Evolutionary conservation across 345 rosid species (phyloP).

Genomic region (Eucalyptus cloeziana): DNA sequence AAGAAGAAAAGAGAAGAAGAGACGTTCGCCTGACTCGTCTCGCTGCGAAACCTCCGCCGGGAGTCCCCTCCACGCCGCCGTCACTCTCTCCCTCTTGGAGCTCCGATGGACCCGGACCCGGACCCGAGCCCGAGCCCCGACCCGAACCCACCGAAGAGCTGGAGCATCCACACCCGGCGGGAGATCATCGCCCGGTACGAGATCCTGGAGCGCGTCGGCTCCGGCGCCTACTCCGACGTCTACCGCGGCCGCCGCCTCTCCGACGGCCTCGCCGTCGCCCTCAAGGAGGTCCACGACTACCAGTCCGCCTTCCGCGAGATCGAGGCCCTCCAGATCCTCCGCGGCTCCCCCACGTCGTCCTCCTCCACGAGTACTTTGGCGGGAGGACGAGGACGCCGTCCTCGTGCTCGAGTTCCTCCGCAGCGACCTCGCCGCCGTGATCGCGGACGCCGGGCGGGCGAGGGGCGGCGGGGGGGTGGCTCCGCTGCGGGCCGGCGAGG

Average conservation of each 20-base stretch:
- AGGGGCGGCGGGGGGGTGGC: constrained; percentile 1
- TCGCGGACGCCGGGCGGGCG: constrained; percentile 35
- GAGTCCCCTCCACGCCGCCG: neutral
- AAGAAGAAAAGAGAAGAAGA: neutral
- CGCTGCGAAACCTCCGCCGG: neutral
- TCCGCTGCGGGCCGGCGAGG: constrained; percentile 29
- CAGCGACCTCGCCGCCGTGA: constrained; percentile 61
- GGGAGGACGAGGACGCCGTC: constrained; percentile 96
- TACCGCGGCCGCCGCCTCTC: constrained; percentile 73
- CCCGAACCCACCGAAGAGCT: constrained; percentile 49
- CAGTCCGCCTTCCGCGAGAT: constrained; percentile 92
- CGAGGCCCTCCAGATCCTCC: constrained; percentile 71
- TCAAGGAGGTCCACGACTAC: constrained; percentile 94
- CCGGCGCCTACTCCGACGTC: constrained; percentile 92
- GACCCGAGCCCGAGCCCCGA: neutral
- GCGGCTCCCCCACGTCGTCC: constrained; percentile 64
- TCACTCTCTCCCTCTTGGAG: neutral
- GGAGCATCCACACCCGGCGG: constrained; percentile 92
- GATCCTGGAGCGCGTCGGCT: constrained; percentile 77
- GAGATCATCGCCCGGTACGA: constrained; percentile 80
- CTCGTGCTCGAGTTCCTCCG: constrained; percentile 76
- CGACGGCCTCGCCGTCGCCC: constrained; percentile 62
- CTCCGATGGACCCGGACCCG: neutral
- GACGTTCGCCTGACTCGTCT: neutral
- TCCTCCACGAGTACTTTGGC: constrained; percentile 85